Evolutionary conservation across 305 asterid genomes (phyloP), one percentile per base, ranked within the genome.

Genomic region (Rubia tinctorum): DNA sequence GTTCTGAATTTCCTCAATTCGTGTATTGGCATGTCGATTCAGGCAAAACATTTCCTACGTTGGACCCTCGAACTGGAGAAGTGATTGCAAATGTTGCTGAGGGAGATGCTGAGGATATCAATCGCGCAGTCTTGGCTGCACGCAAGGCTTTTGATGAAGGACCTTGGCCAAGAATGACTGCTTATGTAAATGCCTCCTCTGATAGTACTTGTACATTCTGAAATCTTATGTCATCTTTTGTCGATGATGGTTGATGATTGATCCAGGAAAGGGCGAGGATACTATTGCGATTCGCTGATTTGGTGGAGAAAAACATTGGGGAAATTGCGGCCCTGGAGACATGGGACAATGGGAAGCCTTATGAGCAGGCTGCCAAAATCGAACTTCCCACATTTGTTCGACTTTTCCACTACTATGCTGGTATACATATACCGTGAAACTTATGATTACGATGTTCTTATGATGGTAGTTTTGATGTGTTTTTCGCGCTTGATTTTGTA

Each of bases 81-180:
- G 88, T 86, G 27, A 89, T 89, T 64, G 84, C 93, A 7, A 80
- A 72, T 72, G 77, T 78, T 34, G 74, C 81, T 12, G 77, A 78
- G 69, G 81, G 71, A 5, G 81, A 78, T 73, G 82, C 78, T 0
- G 96, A 91, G 65, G 97, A 91, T 63, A 67, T 88, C 22, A 76
- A 91, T 66, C 88, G 92, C 6, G 97, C 97, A 4, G 97, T 91
- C 1, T 79, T 89, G 15, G 92, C 96, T 68, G 97, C 97, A 14
- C 86, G 96, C 1, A 86, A 89, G 87, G 97, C 96, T 0, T 91
- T 91, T 43, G 97, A 91, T 62, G 92, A 86, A 63, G 96, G 96
- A 8, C 96, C 97, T 0, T 91, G 97, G 97, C 96, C 95, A 0
- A 86, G 66, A 84, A 91, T 91, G 97, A 87, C 82, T 79, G 96